Conservation (phyloP, 768 basidiomycete genomes). For the Tephrocybe rancida region DNA sequence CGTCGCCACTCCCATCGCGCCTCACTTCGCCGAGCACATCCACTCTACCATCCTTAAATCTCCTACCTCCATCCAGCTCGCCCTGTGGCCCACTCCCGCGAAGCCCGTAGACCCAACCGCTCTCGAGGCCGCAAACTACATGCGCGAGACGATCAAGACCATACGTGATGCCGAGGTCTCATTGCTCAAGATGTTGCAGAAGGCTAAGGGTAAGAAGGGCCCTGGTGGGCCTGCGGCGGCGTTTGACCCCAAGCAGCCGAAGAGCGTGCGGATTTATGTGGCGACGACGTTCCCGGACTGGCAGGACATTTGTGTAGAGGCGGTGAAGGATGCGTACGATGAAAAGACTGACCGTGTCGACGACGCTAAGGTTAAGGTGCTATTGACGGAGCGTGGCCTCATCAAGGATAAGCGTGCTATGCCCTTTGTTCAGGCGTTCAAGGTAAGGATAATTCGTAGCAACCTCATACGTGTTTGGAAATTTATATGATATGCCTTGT, state of each 20-base stretch:
- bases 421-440: constrained; percentile 94
- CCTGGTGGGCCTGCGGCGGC: constrained; percentile 38
- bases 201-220: constrained; percentile 68
- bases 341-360: constrained; percentile 68
- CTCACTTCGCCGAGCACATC: constrained; percentile 93
- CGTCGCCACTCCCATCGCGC: constrained; percentile 84
- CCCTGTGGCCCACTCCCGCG: constrained; percentile 77
- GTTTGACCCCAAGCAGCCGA: constrained; percentile 87
- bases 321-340: constrained; percentile 69
- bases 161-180: constrained; percentile 87
- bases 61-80: constrained; percentile 76
- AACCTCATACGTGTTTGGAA: neutral
- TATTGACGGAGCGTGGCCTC: constrained; percentile 70
- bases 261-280: constrained; percentile 87
- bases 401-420: constrained; percentile 96
- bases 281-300: constrained; percentile 91
- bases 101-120: constrained; percentile 61
- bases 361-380: constrained; percentile 73
- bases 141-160: constrained; percentile 88
- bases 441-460: constrained; percentile 54
- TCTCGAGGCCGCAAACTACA: constrained; percentile 79
- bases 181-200: constrained; percentile 78
- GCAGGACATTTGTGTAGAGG: constrained; percentile 84
- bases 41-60: constrained; percentile 78
- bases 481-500: constrained; percentile 10